Percentiles rank a stretch among this genome's conserved stretches.
These are phyloP conservation scores for Ambrosia trifida DNA, from an alignment of 129 eudicot species.

Conservation along the genomic window DNA sequence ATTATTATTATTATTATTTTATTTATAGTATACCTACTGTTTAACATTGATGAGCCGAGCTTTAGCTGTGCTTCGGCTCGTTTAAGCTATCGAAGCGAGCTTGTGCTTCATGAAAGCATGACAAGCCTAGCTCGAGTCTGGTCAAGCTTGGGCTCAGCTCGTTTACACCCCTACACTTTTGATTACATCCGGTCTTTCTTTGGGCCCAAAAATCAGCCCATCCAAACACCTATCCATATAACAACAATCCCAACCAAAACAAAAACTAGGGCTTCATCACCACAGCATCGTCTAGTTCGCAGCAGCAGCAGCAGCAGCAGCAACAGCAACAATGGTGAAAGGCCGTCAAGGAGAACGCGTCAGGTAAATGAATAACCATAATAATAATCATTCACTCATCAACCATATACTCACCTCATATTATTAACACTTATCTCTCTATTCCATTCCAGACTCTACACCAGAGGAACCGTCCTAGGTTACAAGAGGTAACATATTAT, in stretches of 20 bases:
- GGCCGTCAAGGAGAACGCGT: conserved; percentile 54
- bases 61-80: no score
- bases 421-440: not conserved
- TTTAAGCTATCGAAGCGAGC: no score
- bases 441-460: conserved; percentile 34
- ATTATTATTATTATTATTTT: no score
- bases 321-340: conserved; percentile 47
- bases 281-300: conserved; percentile 10
- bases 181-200: not conserved
- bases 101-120: no score
- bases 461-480: conserved; percentile 47
- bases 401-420: not conserved
- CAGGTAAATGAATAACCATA: conserved; percentile 17
- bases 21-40: no score
- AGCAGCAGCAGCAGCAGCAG: no score
- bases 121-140: no score
- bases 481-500: conserved; percentile 38
- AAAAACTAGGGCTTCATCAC: conserved; percentile 22
- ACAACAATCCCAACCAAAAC: not conserved
- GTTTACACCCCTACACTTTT: no score
- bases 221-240: conserved; percentile 9
- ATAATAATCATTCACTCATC: not conserved
- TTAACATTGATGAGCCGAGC: no score
- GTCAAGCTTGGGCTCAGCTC: no score
- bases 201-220: conserved; percentile 10